Conservation (phyloP, 169 alveolate species). For the Eimeria acervulina region DNA sequence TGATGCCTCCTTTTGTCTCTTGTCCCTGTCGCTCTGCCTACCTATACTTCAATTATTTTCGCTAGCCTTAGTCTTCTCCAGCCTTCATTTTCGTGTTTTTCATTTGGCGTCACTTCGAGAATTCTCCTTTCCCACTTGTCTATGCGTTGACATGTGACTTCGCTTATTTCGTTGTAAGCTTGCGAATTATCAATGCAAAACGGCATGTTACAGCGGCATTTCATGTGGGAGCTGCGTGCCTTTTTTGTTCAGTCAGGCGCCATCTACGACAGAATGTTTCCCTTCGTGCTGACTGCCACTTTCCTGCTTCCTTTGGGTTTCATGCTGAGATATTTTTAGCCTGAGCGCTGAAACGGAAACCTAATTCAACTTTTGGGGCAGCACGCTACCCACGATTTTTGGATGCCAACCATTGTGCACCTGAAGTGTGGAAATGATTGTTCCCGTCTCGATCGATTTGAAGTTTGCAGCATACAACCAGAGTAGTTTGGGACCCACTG, state of each 20-base stretch:
- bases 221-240: not conserved
- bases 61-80: not conserved
- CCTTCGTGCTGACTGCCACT: constrained; percentile 52
- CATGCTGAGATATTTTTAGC: not conserved
- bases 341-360: not conserved
- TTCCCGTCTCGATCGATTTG: not conserved
- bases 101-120: not conserved
- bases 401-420: not conserved
- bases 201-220: not conserved
- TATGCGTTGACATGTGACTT: not conserved
- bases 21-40: too few species aligned
- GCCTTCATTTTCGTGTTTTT: not conserved
- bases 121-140: not conserved
- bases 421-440: not conserved
- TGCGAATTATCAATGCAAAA: not conserved
- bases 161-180: not conserved
- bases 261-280: constrained; percentile 54
- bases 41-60: not conserved
- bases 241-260: constrained; percentile 41
- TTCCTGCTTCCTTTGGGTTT: constrained; percentile 54
- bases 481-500: not conserved
- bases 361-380: not conserved
- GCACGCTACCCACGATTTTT: not conserved
- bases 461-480: not conserved
- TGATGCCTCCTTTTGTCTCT: not conserved